A percentile compares a stretch with the other conserved stretches of the same genome.
phyloP scores from a whole-genome alignment of 202 grass and related monocot genomes.

The Carex arenaria region DNA sequence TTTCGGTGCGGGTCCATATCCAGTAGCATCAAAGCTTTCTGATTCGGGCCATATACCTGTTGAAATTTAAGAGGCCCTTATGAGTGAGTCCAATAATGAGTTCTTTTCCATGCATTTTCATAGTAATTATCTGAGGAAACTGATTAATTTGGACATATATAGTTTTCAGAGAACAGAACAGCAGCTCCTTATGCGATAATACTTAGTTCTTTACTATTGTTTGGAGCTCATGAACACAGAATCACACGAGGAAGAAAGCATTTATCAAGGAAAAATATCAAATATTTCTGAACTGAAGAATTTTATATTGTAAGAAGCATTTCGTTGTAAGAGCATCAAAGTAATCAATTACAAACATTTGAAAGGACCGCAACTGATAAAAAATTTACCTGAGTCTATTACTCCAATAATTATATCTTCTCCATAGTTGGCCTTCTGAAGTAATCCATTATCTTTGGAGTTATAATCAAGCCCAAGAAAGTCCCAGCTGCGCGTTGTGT shows the following conservation, averaged over 20 bases:
- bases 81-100: background rate
- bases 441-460: slow-evolving; percentile 10
- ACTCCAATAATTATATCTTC: slow-evolving; percentile 40
- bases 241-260: background rate
- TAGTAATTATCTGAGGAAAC: background rate
- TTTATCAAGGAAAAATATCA: background rate
- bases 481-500: no score
- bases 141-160: no score
- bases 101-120: background rate
- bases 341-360: background rate
- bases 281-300: no score
- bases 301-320: background rate
- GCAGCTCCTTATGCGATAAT: no score
- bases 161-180: background rate
- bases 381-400: slow-evolving; percentile 27
- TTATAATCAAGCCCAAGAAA: background rate
- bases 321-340: background rate
- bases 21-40: slow-evolving; percentile 34
- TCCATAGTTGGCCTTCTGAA: slow-evolving; percentile 10
- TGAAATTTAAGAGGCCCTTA: background rate
- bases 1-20: slow-evolving; percentile 24
- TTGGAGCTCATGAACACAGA: background rate
- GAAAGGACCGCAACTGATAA: background rate
- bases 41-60: slow-evolving; percentile 65
- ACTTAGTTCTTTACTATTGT: background rate